Percentiles rank a stretch among this genome's conserved stretches.
phyloP scores from a whole-genome alignment of 768 basidiomycete genomes.

The Collybia nuda region DNA sequence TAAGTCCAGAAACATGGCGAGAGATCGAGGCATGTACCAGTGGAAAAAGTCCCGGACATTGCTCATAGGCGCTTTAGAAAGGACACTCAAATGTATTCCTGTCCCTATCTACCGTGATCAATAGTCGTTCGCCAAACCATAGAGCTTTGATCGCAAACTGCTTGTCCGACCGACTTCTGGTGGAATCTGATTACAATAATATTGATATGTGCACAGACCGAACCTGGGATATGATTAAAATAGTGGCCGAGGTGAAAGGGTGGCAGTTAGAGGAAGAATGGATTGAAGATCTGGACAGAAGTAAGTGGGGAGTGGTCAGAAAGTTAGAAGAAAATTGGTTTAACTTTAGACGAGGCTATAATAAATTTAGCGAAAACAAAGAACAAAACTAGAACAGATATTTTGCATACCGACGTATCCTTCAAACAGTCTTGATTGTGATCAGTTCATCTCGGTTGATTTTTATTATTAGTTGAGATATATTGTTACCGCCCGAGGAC shows the following conservation, averaged over 20 bases:
- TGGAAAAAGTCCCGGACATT: not conserved
- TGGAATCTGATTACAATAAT: slow-evolving; percentile 84
- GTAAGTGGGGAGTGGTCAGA: slow-evolving; percentile 63
- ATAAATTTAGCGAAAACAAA: slow-evolving; percentile 20
- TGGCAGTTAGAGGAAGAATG: slow-evolving; percentile 74
- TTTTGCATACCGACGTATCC: not conserved
- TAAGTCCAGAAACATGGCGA: slow-evolving; percentile 75
- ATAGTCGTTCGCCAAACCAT: slow-evolving; percentile 66
- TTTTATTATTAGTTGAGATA: not conserved
- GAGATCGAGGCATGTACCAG: slow-evolving; percentile 63
- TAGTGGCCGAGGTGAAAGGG: slow-evolving; percentile 71
- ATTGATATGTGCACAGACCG: slow-evolving; percentile 54
- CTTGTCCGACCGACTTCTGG: slow-evolving; percentile 67
- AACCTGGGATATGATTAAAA: slow-evolving; percentile 77
- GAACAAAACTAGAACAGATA: slow-evolving; percentile 6
- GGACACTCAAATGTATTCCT: slow-evolving; percentile 77
- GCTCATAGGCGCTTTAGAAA: slow-evolving; percentile 40
- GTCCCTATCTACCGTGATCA: slow-evolving; percentile 86
- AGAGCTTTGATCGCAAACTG: slow-evolving; percentile 64
- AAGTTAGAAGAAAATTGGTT: slow-evolving; percentile 74
- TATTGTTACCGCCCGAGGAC: not conserved
- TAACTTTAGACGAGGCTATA: slow-evolving; percentile 51
- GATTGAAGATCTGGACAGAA: slow-evolving; percentile 33
- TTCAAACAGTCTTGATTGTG: not conserved
- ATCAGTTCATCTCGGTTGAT: not conserved